A percentile compares a stretch with the other conserved stretches of the same genome.
Conservation (phyloP, 352 stramenopile genomes). For the Phytophthora meadii region DNA sequence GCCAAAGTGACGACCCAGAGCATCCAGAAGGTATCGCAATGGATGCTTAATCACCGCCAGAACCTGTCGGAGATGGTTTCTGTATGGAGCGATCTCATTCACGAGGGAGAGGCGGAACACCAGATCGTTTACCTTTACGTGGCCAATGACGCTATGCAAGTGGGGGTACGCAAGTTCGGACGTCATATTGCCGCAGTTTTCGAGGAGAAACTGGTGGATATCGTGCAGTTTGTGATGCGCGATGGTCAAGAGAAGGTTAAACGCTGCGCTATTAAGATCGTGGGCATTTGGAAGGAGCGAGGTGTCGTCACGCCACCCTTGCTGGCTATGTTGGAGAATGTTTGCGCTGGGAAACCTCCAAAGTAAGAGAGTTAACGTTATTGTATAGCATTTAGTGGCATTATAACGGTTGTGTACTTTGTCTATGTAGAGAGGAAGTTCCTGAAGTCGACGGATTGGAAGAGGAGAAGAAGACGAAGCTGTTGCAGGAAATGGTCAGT, state of each 20-base stretch:
- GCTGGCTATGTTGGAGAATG: constrained; percentile 74
- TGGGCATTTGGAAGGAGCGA: constrained; percentile 87
- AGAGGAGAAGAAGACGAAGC: constrained; percentile 32
- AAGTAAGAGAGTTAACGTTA: constrained; percentile 40
- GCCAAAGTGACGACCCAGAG: constrained; percentile 85
- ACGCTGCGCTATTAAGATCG: constrained; percentile 86
- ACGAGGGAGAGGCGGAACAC: constrained; percentile 58
- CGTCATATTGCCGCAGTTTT: constrained; percentile 73
- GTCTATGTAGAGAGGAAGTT: constrained; percentile 39
- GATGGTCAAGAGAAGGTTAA: constrained; percentile 83
- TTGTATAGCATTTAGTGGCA: neutral
- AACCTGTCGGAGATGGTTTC: constrained; percentile 67
- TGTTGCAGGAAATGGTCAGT: constrained; percentile 50
- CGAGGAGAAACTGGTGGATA: constrained; percentile 59
- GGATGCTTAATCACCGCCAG: constrained; percentile 75
- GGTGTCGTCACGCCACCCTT: constrained; percentile 58
- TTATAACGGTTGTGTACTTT: constrained; percentile 20
- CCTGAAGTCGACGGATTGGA: constrained; percentile 35
- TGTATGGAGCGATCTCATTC: constrained; percentile 62
- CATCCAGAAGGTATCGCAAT: constrained; percentile 82
- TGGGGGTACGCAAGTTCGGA: constrained; percentile 82
- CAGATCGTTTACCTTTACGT: constrained; percentile 89
- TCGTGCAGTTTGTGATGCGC: constrained; percentile 72
- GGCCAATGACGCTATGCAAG: constrained; percentile 88
- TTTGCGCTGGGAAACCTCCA: constrained; percentile 72